These are phyloP conservation scores for Stephanodiscus triporus DNA, from an alignment of 108 stramenopile genomes.

Conservation along the genomic window DNA sequence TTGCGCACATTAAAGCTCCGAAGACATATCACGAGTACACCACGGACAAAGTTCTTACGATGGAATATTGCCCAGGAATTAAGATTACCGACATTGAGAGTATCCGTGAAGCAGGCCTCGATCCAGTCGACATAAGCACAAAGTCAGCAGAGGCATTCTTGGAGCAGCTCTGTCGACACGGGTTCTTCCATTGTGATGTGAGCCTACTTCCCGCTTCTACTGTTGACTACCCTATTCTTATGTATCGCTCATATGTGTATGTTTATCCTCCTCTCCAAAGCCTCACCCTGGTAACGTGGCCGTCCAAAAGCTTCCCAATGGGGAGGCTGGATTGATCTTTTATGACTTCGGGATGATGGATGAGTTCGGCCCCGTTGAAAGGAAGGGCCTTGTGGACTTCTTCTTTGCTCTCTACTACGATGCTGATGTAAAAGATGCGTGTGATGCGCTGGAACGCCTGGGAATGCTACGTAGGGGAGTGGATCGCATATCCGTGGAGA, in stretches of 20 bases:
- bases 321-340: constrained; percentile 87
- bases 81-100: constrained; percentile 92
- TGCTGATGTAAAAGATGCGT: constrained; percentile 88
- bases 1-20: constrained; percentile 91
- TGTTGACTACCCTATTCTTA: background rate
- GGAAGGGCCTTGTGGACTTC: constrained; percentile 90
- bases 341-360: constrained; percentile 99
- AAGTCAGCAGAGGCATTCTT: constrained; percentile 93
- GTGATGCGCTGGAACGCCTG: constrained; percentile 90
- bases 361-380: constrained; percentile 73
- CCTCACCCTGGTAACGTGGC: constrained; percentile 91
- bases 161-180: constrained; percentile 95
- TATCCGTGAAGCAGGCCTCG: constrained; percentile 64
- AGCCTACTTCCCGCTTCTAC: background rate
- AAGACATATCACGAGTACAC: constrained; percentile 85
- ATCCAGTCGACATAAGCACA: constrained; percentile 83
- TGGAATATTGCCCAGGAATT: constrained; percentile 95
- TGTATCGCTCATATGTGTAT: background rate
- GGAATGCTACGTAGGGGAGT: constrained; percentile 91
- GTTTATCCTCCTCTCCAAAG: constrained; percentile 25
- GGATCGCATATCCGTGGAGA: constrained; percentile 96
- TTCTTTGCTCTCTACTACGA: constrained; percentile 93
- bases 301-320: constrained; percentile 77
- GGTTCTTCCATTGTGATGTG: constrained; percentile 80
- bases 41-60: constrained; percentile 85